A percentile compares a stretch with the other conserved stretches of the same genome.
These are phyloP conservation scores for Lepidium campestre DNA, from an alignment of 441 rosid species.

Conservation along the genomic window DNA sequence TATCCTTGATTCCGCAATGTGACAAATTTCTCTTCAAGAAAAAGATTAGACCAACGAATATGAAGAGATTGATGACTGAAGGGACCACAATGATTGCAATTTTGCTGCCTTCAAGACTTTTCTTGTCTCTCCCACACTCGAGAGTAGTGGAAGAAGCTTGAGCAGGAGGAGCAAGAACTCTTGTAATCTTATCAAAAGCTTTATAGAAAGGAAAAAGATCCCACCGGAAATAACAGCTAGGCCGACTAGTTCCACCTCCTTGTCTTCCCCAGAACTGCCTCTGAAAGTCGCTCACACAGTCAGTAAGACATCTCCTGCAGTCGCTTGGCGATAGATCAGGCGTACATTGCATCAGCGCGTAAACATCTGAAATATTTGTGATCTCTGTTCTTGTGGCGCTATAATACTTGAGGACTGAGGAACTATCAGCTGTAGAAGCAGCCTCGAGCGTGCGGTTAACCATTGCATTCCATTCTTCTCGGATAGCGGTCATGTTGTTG, in stretches of 20 bases:
- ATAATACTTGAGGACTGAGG: conserved; percentile 24
- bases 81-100: conserved; percentile 6
- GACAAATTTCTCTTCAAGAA: too few species aligned
- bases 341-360: conserved; percentile 28
- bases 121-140: not conserved
- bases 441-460: conserved; percentile 9
- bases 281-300: not conserved
- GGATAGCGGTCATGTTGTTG: conserved; percentile 11
- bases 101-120: not conserved
- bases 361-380: not conserved
- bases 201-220: conserved; percentile 17
- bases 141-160: not conserved
- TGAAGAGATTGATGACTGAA: not conserved
- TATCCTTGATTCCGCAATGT: too few species aligned
- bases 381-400: conserved; percentile 8
- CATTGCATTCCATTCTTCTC: conserved; percentile 11
- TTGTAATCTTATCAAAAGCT: not conserved
- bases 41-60: too few species aligned
- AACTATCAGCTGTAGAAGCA: conserved; percentile 1
- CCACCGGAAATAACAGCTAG: conserved; percentile 30
- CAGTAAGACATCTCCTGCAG: conserved; percentile 20
- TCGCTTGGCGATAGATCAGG: conserved; percentile 26
- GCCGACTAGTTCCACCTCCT: conserved; percentile 23
- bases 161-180: conserved; percentile 12
- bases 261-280: not conserved